Conservation (phyloP, 164 flowering plant genomes). For the Macadamia integrifolia region DNA sequence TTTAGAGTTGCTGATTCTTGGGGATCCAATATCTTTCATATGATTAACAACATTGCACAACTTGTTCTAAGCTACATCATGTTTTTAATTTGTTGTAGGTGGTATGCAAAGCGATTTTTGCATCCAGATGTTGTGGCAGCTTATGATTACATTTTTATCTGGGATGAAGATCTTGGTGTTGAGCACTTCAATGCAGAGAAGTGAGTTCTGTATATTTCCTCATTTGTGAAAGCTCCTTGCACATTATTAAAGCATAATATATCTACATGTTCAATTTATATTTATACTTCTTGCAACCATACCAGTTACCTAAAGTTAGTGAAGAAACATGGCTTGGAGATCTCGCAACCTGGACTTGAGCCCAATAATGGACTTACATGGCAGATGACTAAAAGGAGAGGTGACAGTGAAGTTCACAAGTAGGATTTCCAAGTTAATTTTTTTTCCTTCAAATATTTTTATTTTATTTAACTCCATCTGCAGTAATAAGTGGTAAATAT, state of each 20-base stretch:
- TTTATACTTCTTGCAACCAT: conserved; percentile 3
- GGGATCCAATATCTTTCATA: background rate
- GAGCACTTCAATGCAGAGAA: conserved; percentile 86
- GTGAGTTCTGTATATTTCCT: conserved; percentile 25
- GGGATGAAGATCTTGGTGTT: conserved; percentile 99
- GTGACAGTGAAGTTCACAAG: conserved; percentile 97
- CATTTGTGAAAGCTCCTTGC: background rate
- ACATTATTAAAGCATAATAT: background rate
- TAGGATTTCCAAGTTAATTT: conserved; percentile 26
- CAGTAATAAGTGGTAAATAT: background rate
- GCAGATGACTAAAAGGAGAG: conserved; percentile 98
- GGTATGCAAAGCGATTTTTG: conserved; percentile 98
- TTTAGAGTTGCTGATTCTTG: background rate
- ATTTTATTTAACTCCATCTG: background rate
- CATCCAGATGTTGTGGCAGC: conserved; percentile 91
- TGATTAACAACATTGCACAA: background rate
- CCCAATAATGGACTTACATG: conserved; percentile 90
- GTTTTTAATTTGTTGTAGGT: conserved; percentile 46
- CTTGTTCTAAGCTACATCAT: background rate
- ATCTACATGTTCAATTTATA: conserved; percentile 4
- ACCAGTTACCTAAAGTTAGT: conserved; percentile 62
- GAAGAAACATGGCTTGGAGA: conserved; percentile 88
- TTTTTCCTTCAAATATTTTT: background rate
- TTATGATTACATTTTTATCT: conserved; percentile 94
- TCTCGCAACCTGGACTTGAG: conserved; percentile 97